Evolutionary conservation across 768 basidiomycete genomes (phyloP).

Genomic region (Clathrus columnatus): DNA sequence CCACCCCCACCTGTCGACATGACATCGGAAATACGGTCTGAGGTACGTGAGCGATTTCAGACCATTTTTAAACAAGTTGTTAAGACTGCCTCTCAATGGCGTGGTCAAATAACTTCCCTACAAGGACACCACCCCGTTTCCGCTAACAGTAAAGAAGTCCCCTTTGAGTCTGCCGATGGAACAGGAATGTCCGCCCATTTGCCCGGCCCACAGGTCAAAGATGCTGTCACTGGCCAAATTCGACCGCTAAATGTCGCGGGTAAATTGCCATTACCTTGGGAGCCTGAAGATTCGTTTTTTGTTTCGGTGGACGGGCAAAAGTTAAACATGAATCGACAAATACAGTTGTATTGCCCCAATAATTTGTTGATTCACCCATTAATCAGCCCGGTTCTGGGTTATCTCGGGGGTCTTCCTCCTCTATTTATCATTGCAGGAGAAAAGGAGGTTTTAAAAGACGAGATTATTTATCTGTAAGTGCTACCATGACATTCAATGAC

Average conservation of each 20-base stretch:
- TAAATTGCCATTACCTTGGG: constrained; percentile 7
- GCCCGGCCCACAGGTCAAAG: background rate
- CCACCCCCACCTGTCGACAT: constrained; percentile 3
- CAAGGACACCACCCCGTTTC: background rate
- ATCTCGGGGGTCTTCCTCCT: constrained; percentile 88
- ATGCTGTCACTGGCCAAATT: background rate
- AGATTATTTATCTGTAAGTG: constrained; percentile 67
- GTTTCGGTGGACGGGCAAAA: constrained; percentile 34
- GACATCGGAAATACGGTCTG: constrained; percentile 3
- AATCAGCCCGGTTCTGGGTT: constrained; percentile 69
- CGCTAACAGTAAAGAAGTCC: background rate
- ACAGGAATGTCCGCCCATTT: background rate
- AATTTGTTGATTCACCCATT: constrained; percentile 58
- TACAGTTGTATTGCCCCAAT: constrained; percentile 85
- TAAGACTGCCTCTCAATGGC: background rate
- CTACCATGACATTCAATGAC: background rate
- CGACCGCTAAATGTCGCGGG: background rate
- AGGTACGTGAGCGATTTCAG: constrained; percentile 1
- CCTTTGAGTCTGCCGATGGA: background rate
- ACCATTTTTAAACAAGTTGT: constrained; percentile 1
- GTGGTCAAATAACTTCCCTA: background rate
- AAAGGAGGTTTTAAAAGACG: constrained; percentile 87
- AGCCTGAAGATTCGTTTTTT: constrained; percentile 38
- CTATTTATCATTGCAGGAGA: constrained; percentile 79
- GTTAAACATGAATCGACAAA: constrained; percentile 38